Evolutionary conservation across 2,329 filamentous ascomycete genomes (phyloP), one percentile per base, ranked within the genome.

Genomic region (Colletotrichum sp.): DNA sequence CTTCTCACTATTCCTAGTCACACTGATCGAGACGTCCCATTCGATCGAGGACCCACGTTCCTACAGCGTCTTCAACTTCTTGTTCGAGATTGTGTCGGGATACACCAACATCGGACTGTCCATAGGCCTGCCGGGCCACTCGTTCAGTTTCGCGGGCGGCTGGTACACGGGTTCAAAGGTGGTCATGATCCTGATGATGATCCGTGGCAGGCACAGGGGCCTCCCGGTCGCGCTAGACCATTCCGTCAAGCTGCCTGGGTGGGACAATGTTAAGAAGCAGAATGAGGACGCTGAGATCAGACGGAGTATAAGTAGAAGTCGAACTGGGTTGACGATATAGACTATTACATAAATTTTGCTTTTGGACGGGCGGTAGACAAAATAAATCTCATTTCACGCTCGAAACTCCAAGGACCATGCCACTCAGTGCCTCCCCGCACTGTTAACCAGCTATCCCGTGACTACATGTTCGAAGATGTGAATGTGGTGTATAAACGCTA

Each of bases 41-140:
- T 92, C 90, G 70, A 83, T 87, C 3, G 79, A 81, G 8, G 87
- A 91, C 71, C 90, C 91, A 0, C 82, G 83, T 13, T 88, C 81
- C 32, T 93, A 89, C 81, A 89, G 89, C 30, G 88, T 92, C 8
- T 93, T 93, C 81, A 92, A 91, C 78, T 87, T 93, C 73, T 80
- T 90, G 4, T 92, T 92, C 76, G 90, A 92, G 79, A 88, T 91
- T 10, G 87, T 90, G 3, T 89, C 87, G 1, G 90, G 86, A 3
- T 93, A 93, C 79, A 91, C 90, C 15, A 91, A 89, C 66, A 91
- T 93, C 30, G 92, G 92, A 6, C 85, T 93, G n/a, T 90, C 88
- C 39, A 86, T 90, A 1, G 92, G 92, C 3, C 83, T 91, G 34
- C 90, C 91, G 1, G 84, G 85, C 12, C 83, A 87, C 76, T 87